Percentiles rank a stretch among this genome's conserved stretches.
These are phyloP conservation scores for Agroathelia rolfsii DNA, from an alignment of 1,284 basidiomycete species.

Conservation along the genomic window DNA sequence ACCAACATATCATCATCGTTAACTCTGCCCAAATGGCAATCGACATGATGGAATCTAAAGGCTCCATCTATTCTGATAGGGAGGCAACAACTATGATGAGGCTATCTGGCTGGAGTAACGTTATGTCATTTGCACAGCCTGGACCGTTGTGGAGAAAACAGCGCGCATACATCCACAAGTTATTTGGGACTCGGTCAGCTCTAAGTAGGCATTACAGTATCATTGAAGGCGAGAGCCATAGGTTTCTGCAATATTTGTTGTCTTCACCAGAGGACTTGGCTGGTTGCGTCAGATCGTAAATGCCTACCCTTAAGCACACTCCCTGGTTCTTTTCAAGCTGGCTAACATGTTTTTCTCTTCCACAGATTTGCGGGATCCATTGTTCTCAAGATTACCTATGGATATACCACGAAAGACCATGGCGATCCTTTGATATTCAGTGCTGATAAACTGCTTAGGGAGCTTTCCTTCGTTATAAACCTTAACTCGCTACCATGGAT, in stretches of 20 bases:
- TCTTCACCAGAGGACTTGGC: constrained; percentile 17
- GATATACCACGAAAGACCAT: constrained; percentile 22
- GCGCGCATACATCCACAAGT: constrained; percentile 22
- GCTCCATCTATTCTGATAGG: constrained; percentile 28
- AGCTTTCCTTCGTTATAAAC: no score
- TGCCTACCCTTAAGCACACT: no score
- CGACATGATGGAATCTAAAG: constrained; percentile 28
- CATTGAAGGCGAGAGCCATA: constrained; percentile 20
- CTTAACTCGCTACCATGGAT: no score
- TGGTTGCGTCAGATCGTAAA: constrained; percentile 21
- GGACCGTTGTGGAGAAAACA: constrained; percentile 27
- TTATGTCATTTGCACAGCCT: constrained; percentile 24
- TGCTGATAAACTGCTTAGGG: no score
- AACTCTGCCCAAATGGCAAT: constrained; percentile 19
- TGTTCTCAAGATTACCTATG: constrained; percentile 26
- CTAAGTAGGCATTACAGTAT: constrained; percentile 18
- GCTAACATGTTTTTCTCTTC: background rate
- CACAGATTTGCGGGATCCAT: constrained; percentile 22
- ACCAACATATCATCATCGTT: constrained; percentile 24
- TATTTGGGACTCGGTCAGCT: constrained; percentile 17
- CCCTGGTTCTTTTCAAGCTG: background rate
- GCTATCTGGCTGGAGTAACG: constrained; percentile 25
- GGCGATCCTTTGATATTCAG: constrained; percentile 26
- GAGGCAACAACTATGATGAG: no score
- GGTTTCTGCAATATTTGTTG: constrained; percentile 20